Evolutionary conservation across 768 basidiomycete genomes (phyloP), one percentile per base, ranked within the genome.

Genomic region (Amanita phalloides): DNA sequence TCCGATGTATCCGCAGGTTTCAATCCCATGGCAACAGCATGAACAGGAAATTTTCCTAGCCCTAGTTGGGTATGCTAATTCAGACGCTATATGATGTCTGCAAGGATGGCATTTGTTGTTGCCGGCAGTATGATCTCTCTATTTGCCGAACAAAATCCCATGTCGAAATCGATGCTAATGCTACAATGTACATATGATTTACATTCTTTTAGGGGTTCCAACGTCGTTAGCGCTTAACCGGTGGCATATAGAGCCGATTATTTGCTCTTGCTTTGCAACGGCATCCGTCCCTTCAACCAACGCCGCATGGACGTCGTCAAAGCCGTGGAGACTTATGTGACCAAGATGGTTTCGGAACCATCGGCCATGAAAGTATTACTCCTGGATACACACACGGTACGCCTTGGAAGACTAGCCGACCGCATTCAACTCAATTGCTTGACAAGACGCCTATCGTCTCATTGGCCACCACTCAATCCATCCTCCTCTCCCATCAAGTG

Each of bases 361-460:
- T 73, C 78, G 3, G 79, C 90, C 4, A 97, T 98, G 90, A 98
- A 97, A 69, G 93, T 98, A 20, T 76, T 99, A 42, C 77, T 99
- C 21, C 79, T 99, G 25, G 96, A 99, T 64, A 76, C 82, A 6
- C 93, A 97, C 66, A 99, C 96, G 21, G 94, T 96, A 60, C 48
- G 82, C 62, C 30, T 17, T 48, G 14, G 21, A 4, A 28, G 6
- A 9, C 14, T 21, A 41, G 35, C 20, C 14, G 25, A 5, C n/a
- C 14, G 25, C 21, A 33, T 10, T 8, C 42, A 20, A 11, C 28
- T 37, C 38, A 49, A 42, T 35, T 42, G 38, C 45, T 48, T 45
- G 36, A 47, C n/a, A 56, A 90, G 92, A 97, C 95, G 5, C 94
- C 95, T 1, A 94, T 98, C 54, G 85, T 99, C 5, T 97, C 94